Base-by-base conservation (phyloP, 2,329 filamentous ascomycete genomes). In the Apiospora hydei region DNA sequence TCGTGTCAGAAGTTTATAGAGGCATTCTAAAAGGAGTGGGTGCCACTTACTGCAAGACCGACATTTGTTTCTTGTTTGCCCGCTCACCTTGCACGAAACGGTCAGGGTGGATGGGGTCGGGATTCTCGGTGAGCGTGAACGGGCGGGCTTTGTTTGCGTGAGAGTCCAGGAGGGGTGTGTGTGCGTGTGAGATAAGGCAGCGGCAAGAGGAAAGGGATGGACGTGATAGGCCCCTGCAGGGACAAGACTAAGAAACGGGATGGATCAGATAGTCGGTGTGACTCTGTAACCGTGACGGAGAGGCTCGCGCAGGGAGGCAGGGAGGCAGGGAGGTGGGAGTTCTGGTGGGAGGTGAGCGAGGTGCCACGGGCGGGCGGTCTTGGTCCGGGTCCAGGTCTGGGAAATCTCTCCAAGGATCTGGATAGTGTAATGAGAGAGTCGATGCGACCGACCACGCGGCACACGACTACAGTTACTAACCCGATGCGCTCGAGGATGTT, bases 21-120 rank as follows among this genome's bases (percentile, higher is more conserved):
- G 24, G 34, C 16, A 67, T 61, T 61, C 41, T 61, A 38, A 41
- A 34, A 70, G 38, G 66, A 68, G 66, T 68, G 66, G 66, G 7
- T 26, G 47, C 68, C 21, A n/a, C 66, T 68, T 46, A 68, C 66
- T 68, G 66, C 41, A 68, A 68, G 41, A 68, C 66, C 66, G 66
- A 68, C 66, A 68, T 68, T 68, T 44, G 57, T 41, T 38, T 64
- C 57, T 64, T 64, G 34, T 41, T 24, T 64, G 53, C 30, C 57
- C 57, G 57, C 57, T 64, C 57, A 64, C 57, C 57, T 64, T 64
- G 57, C 57, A 64, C 57, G 57, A 14, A 64, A 38, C 57, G 21
- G 18, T 41, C 3, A 41, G 57, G 57, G 57, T 64, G 57, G 57
- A 64, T 64, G 34, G 57, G 57, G 57, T 64, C 57, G 57, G 57